Base-by-base conservation (phyloP, 2,329 filamentous ascomycete genomes). In the Sclerotinia spermophila region DNA sequence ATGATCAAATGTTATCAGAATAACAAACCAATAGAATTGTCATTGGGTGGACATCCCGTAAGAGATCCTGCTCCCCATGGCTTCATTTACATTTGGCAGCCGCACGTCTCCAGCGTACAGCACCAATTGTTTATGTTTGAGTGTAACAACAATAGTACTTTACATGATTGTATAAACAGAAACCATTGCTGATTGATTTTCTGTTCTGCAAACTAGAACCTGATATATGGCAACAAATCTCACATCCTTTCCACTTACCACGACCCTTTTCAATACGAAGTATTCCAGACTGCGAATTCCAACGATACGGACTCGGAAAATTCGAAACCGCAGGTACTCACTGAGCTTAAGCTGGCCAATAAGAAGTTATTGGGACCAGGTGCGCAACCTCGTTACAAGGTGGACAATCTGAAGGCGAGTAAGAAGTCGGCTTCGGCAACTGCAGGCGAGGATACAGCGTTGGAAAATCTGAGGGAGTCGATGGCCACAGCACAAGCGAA, bases 1-100 rank as follows among this genome's bases (percentile, higher is more conserved):
- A 86, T 90, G 84, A 89, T 90, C 74, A 83, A 83, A 78, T 87
- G 85, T 76, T 83, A 86, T 53, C 85, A 85, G 76, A 83, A 84
- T 81, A 87, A 86, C 66, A 83, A 86, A 69, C 81, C 84, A 60
- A 83, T 90, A 68, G 82, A 87, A 76, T 81, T 90, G 75, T 84
- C 85, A 7, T 79, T 90, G 72, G 88, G 88, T 55, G 82, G 81
- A 76, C 83, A 80, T 75, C 88, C 88, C 51, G 88, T 90, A 86
- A 84, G 88, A 84, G 72, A 73, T 70, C 67, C 72, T 71, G 35
- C 35, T 38, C 51, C 60, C 40, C 42, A 24, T 68, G 55, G 73
- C 68, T 61, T 64, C 61, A 45, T 70, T 71, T 40, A 45, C 48
- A 48, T 65, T 48, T 45, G 51, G 35, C 35, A 62, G 60, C 40